phyloP scores from a whole-genome alignment of 345 rosid species.

The Streptanthus diversifolius region DNA sequence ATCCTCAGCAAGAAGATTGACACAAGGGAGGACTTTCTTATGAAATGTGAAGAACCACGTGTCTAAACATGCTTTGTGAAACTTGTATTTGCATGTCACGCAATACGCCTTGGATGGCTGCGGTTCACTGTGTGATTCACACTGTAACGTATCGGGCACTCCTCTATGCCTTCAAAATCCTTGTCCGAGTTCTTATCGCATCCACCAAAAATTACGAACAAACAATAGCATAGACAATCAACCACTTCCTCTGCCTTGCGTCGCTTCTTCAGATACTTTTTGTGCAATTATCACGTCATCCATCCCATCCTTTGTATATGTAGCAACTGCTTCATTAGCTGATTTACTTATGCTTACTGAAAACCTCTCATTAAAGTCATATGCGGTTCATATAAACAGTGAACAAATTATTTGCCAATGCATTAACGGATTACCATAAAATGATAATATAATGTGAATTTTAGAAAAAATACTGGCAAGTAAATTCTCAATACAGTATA shows the following conservation, averaged over 20 bases:
- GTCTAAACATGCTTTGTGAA: slow-evolving; percentile 83
- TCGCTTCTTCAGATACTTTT: slow-evolving; percentile 92
- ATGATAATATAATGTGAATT: too few relatives aligned
- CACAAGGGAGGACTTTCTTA: slow-evolving; percentile 91
- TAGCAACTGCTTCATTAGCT: slow-evolving; percentile 92
- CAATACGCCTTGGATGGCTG: slow-evolving; percentile 90
- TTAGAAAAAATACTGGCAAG: too few relatives aligned
- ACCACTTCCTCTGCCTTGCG: slow-evolving; percentile 94
- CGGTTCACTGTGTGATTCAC: slow-evolving; percentile 86
- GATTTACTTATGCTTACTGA: slow-evolving; percentile 84
- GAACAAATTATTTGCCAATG: not conserved
- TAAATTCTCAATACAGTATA: too few relatives aligned
- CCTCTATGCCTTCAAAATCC: slow-evolving; percentile 96
- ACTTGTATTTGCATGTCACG: slow-evolving; percentile 93
- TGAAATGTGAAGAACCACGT: slow-evolving; percentile 93
- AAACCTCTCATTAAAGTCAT: slow-evolving; percentile 75
- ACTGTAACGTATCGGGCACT: slow-evolving; percentile 97
- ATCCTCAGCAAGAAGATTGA: slow-evolving; percentile 66
- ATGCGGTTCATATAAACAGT: slow-evolving; percentile 49
- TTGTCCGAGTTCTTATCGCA: slow-evolving; percentile 90
- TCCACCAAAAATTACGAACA: slow-evolving; percentile 87
- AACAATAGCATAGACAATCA: slow-evolving; percentile 92
- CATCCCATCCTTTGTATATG: slow-evolving; percentile 90
- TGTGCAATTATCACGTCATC: slow-evolving; percentile 84
- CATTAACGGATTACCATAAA: not conserved